Percentiles rank a stretch among this genome's conserved stretches.
Conservation (phyloP, 768 basidiomycete species). For the Auricularia cornea region DNA sequence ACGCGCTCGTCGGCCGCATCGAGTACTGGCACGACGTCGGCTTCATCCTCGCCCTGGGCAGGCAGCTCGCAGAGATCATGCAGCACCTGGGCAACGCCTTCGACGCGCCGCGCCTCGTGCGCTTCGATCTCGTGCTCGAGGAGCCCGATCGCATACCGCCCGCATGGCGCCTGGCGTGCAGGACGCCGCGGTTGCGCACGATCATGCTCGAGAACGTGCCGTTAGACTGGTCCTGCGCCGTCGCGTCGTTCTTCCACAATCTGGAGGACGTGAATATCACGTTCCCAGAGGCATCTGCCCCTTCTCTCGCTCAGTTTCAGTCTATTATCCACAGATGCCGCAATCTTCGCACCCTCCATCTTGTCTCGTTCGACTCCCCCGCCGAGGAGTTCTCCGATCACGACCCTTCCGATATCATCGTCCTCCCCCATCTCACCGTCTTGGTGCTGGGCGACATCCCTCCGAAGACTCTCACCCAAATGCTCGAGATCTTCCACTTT, state of each 20-base stretch:
- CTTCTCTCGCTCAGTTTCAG: not conserved
- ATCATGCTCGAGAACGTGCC: not conserved
- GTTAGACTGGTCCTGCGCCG: not conserved
- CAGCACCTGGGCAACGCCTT: not conserved
- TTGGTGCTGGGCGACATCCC: not conserved
- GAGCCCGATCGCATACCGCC: not conserved
- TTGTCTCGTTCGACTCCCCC: not conserved
- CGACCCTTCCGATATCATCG: not conserved
- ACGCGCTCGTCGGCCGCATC: not conserved
- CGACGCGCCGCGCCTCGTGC: not conserved
- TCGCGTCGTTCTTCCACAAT: not conserved
- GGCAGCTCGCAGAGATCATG: not conserved
- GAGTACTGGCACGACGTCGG: conserved; percentile 1
- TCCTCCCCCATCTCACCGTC: not conserved
- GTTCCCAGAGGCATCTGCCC: not conserved
- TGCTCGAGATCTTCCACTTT: not conserved
- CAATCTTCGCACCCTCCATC: not conserved
- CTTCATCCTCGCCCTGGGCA: not conserved
- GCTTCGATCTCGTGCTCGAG: not conserved
- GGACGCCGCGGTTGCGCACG: not conserved
- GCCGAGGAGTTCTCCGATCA: not conserved
- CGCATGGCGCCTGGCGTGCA: not conserved
- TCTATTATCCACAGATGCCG: not conserved
- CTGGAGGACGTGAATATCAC: conserved; percentile 1
- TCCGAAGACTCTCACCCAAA: not conserved